These are phyloP conservation scores for Paraglomus brasilianum DNA, from an alignment of 192 early-diverging fungal species.

Conservation along the genomic window DNA sequence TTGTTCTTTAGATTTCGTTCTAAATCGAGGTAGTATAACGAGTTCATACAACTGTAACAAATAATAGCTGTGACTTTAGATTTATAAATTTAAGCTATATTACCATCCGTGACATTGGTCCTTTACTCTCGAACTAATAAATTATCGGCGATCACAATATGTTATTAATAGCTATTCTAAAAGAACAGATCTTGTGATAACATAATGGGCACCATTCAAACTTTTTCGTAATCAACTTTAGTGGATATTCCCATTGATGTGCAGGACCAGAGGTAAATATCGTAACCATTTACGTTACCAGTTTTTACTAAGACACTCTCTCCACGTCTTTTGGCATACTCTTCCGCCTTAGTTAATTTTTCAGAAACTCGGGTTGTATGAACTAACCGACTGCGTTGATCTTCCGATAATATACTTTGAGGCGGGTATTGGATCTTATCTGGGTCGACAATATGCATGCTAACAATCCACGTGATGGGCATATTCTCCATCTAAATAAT, in stretches of 20 bases:
- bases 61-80: too few relatives aligned
- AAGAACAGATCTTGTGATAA: neutral
- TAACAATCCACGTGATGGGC: neutral
- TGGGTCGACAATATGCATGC: conserved; percentile 15
- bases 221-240: conserved; percentile 23
- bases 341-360: neutral
- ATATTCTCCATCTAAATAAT: conserved; percentile 20
- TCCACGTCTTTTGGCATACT: conserved; percentile 4
- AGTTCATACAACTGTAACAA: too few relatives aligned
- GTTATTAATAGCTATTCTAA: too few relatives aligned
- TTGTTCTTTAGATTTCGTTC: too few relatives aligned
- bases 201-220: conserved; percentile 12
- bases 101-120: too few relatives aligned
- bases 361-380: neutral
- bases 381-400: too few relatives aligned
- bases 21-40: too few relatives aligned
- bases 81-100: too few relatives aligned
- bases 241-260: conserved; percentile 6
- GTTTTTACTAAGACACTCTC: neutral
- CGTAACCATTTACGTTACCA: neutral
- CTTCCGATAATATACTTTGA: conserved; percentile 5
- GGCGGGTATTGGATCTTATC: conserved; percentile 6
- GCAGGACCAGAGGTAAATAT: neutral
- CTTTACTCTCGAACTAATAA: too few relatives aligned
- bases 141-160: too few relatives aligned